phyloP scores from a whole-genome alignment of 2,329 filamentous ascomycete species.

The Ceratocystis variospora region DNA sequence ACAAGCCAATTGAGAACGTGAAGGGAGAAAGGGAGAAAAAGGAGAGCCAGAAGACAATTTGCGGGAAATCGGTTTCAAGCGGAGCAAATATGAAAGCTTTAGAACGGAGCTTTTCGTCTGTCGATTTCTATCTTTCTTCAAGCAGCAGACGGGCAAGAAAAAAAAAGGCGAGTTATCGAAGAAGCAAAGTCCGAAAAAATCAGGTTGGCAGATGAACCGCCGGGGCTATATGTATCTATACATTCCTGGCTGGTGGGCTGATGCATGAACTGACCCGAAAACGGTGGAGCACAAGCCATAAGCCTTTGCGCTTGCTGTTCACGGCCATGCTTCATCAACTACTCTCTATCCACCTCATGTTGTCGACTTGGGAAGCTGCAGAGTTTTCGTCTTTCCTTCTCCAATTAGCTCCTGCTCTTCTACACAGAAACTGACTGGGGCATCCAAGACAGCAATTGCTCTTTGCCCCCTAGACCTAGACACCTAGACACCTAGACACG shows the following conservation, averaged over 20 bases:
- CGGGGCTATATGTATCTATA: neutral
- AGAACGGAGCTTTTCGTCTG: neutral
- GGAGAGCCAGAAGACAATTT: too few species aligned
- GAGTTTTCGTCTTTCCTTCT: neutral
- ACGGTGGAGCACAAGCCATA: neutral
- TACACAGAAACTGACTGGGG: neutral
- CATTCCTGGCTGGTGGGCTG: neutral
- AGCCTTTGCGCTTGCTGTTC: neutral
- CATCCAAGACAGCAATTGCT: neutral
- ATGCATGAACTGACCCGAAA: neutral
- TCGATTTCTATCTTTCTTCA: neutral
- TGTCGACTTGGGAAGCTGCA: neutral
- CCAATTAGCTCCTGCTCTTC: neutral
- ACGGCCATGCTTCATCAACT: neutral
- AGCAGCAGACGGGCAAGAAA: neutral
- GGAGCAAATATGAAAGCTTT: too few species aligned
- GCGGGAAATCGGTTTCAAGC: too few species aligned
- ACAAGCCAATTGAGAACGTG: neutral
- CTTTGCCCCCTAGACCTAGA: neutral
- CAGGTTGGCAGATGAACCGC: neutral
- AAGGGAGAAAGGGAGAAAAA: neutral
- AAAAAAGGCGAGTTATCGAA: neutral
- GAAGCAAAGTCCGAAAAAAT: neutral
- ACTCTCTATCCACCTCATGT: neutral
- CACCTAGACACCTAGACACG: neutral